Percentiles rank a stretch among this genome's conserved stretches.
These are phyloP conservation scores for Penicillium polonicum DNA, from an alignment of 2,329 filamentous ascomycete genomes.

Conservation along the genomic window DNA sequence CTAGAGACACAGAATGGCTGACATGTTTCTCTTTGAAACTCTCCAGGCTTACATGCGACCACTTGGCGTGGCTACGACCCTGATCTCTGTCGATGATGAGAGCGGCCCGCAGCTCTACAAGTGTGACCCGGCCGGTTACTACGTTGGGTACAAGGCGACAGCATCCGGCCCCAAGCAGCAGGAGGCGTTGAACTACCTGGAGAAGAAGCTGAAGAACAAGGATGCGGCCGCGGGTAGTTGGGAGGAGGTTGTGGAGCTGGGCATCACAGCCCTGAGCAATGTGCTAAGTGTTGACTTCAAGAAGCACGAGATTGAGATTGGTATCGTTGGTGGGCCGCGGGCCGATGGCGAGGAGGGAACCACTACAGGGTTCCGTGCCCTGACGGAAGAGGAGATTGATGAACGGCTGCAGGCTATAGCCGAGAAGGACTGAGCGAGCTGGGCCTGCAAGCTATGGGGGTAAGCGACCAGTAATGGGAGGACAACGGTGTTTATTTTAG, in stretches of 20 bases:
- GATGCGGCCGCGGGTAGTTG: constrained; percentile 86
- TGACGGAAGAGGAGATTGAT: constrained; percentile 98
- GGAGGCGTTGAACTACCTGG: constrained; percentile 95
- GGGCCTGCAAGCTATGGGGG: constrained; percentile 17
- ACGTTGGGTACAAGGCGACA: constrained; percentile 97
- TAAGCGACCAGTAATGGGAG: constrained; percentile 17
- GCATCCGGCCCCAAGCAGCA: constrained; percentile 97
- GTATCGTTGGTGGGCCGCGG: constrained; percentile 87
- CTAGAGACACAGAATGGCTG: neutral
- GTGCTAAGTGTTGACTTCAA: constrained; percentile 99
- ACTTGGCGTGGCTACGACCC: constrained; percentile 88
- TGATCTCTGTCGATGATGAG: constrained; percentile 92
- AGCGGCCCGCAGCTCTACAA: constrained; percentile 95
- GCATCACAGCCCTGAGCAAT: constrained; percentile 90
- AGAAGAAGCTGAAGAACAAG: constrained; percentile 99
- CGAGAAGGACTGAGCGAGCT: constrained; percentile 79
- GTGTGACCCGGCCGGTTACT: constrained; percentile 97
- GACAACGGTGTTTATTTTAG: constrained; percentile 8
- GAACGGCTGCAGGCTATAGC: constrained; percentile 96
- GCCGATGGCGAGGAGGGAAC: constrained; percentile 80
- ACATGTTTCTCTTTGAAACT: constrained; percentile 1
- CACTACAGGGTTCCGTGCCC: constrained; percentile 74
- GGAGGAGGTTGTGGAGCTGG: constrained; percentile 97
- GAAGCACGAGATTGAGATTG: constrained; percentile 97
- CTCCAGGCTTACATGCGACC: constrained; percentile 91